phyloP scores from a whole-genome alignment of 768 basidiomycete species.

The Kwoniella shandongensis region DNA sequence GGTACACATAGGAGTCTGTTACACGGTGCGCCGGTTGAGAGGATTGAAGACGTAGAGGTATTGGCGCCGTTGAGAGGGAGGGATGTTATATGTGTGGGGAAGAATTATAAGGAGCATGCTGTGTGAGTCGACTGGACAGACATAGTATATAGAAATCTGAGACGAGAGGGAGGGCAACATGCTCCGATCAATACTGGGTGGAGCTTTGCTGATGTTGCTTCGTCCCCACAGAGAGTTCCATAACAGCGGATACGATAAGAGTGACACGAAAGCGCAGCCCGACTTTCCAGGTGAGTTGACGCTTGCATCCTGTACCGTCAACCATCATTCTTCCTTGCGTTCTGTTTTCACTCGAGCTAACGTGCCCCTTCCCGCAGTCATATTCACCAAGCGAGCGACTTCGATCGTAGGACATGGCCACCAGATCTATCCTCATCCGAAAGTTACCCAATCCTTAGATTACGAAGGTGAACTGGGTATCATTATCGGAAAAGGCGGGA shows the following conservation, averaged over 20 bases:
- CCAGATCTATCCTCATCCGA: constrained; percentile 41
- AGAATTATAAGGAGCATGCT: constrained; percentile 43
- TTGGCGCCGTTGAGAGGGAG: constrained; percentile 39
- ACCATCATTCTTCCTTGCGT: neutral
- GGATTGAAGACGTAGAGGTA: constrained; percentile 31
- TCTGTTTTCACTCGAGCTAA: no score
- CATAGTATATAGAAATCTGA: no score
- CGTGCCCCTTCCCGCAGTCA: no score
- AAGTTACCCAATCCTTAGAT: constrained; percentile 39
- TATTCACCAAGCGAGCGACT: constrained; percentile 50
- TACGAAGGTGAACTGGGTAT: constrained; percentile 50
- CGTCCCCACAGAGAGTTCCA: constrained; percentile 29
- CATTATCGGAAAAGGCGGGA: constrained; percentile 45
- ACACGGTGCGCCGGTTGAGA: constrained; percentile 58
- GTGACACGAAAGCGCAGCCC: constrained; percentile 36
- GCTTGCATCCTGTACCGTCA: neutral
- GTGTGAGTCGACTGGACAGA: constrained; percentile 16
- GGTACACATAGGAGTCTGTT: constrained; percentile 16
- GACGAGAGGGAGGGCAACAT: neutral
- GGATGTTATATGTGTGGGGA: constrained; percentile 45
- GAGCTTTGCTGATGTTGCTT: neutral
- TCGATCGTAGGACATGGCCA: constrained; percentile 39
- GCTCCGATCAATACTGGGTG: neutral
- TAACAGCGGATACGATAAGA: constrained; percentile 32
- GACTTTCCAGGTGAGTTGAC: constrained; percentile 30